Evolutionary conservation across 257 asterid species (phyloP).

Genomic region (Solanum verrucosum): DNA sequence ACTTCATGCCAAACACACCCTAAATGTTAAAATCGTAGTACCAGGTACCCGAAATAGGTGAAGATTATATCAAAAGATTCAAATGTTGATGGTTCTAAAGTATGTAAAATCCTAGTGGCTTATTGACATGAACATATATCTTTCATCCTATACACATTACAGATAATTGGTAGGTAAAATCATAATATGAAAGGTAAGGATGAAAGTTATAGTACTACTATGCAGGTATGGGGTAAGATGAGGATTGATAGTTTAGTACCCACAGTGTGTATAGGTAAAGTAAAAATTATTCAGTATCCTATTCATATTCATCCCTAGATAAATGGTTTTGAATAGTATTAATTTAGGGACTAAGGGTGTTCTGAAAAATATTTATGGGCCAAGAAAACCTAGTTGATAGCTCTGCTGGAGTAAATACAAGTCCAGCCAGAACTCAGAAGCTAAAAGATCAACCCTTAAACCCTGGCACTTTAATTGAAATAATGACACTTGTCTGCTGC

Average conservation of each 20-base stretch:
- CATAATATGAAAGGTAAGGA: not conserved
- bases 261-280: not conserved
- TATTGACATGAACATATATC: not conserved
- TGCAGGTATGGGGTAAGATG: not conserved
- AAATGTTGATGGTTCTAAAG: not conserved
- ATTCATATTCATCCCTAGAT: not conserved
- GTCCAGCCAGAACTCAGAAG: not conserved
- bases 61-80: not conserved
- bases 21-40: not conserved
- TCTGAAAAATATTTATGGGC: not conserved
- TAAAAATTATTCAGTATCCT: not conserved
- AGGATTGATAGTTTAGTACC: not conserved
- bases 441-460: not conserved
- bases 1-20: not conserved
- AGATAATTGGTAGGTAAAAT: not conserved
- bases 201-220: not conserved
- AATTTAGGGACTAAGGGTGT: not conserved
- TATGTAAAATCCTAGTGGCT: not conserved
- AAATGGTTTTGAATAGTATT: not conserved
- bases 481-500: not conserved
- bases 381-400: not conserved
- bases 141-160: not conserved
- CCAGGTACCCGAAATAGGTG: not conserved
- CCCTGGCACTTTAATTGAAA: not conserved
- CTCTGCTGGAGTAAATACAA: not conserved